These are phyloP conservation scores for Paraurostyla sp. DNA, from an alignment of 73 alveolate species.

Conservation along the genomic window DNA sequence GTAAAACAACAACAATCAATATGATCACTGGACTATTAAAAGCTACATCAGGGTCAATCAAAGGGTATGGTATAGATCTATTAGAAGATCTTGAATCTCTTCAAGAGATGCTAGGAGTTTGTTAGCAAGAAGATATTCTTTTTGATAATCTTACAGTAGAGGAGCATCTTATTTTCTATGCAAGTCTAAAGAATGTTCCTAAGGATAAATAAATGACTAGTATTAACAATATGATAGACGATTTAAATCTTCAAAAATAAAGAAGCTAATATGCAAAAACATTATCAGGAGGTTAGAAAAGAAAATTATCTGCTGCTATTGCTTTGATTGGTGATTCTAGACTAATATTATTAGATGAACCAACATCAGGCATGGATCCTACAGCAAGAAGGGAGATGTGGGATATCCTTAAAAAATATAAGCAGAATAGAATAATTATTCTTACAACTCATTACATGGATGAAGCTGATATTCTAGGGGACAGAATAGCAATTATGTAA, in stretches of 20 bases:
- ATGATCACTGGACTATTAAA: slow-evolving; percentile 94
- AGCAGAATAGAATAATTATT: slow-evolving; percentile 86
- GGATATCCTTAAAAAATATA: slow-evolving; percentile 93
- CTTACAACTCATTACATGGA: slow-evolving; percentile 95
- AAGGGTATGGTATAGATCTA: slow-evolving; percentile 84
- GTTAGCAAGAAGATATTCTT: slow-evolving; percentile 94
- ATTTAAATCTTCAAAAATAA: slow-evolving; percentile 75
- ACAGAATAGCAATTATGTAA: slow-evolving; percentile 85
- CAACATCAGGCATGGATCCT: slow-evolving; percentile 96
- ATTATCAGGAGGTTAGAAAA: slow-evolving; percentile 95
- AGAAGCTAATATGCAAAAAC: slow-evolving; percentile 72
- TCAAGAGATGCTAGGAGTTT: slow-evolving; percentile 85
- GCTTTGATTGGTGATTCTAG: slow-evolving; percentile 93
- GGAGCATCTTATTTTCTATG: slow-evolving; percentile 91
- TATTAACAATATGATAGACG: slow-evolving; percentile 85
- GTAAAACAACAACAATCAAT: slow-evolving; percentile 97
- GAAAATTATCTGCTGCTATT: slow-evolving; percentile 94
- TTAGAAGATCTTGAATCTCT: slow-evolving; percentile 77
- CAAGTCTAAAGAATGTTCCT: slow-evolving; percentile 89
- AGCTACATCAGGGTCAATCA: slow-evolving; percentile 89
- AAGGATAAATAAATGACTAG: slow-evolving; percentile 71
- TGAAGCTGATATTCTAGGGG: slow-evolving; percentile 95
- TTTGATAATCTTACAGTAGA: slow-evolving; percentile 89
- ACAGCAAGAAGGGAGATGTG: slow-evolving; percentile 93
- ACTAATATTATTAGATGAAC: slow-evolving; percentile 94